Percentiles rank a stretch among this genome's conserved stretches.
phyloP scores from a whole-genome alignment of 495 filamentous ascomycete species.

The Aspergillus cavernicola region DNA sequence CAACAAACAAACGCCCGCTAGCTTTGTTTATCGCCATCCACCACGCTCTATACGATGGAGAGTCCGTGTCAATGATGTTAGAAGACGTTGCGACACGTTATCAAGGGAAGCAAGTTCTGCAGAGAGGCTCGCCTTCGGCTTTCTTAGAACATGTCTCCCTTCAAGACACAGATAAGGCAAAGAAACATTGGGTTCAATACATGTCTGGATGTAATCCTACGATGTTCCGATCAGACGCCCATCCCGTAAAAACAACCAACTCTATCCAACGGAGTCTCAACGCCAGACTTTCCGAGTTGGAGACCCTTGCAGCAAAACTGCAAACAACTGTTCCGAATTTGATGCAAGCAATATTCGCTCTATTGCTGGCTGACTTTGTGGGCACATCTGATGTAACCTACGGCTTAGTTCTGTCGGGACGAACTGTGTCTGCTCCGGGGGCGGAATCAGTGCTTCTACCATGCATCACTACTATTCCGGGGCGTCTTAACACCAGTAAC shows the following conservation, averaged over 20 bases:
- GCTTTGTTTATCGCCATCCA: constrained; percentile 28
- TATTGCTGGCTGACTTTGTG: constrained; percentile 38
- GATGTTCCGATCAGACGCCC: constrained; percentile 21
- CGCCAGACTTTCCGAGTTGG: constrained; percentile 23
- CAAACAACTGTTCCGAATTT: constrained; percentile 30
- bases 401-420: constrained; percentile 44
- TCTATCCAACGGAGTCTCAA: constrained; percentile 20
- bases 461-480: constrained; percentile 83
- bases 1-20: constrained; percentile 8
- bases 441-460: constrained; percentile 74
- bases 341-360: constrained; percentile 41
- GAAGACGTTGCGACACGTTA: constrained; percentile 47
- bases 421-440: constrained; percentile 46
- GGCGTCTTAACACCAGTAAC: constrained; percentile 50
- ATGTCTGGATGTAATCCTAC: constrained; percentile 40
- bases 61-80: constrained; percentile 66
- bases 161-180: constrained; percentile 49
- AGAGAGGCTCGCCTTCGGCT: constrained; percentile 22
- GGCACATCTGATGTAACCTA: constrained; percentile 37
- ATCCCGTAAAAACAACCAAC: background rate
- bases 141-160: constrained; percentile 42
- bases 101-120: constrained; percentile 3
- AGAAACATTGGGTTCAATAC: constrained; percentile 64
- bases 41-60: constrained; percentile 87
- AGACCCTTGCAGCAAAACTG: constrained; percentile 22